Evolutionary conservation across 1,139 yeast genomes (phyloP), one percentile per base, ranked within the genome.

Genomic region (Candida smagusa): DNA sequence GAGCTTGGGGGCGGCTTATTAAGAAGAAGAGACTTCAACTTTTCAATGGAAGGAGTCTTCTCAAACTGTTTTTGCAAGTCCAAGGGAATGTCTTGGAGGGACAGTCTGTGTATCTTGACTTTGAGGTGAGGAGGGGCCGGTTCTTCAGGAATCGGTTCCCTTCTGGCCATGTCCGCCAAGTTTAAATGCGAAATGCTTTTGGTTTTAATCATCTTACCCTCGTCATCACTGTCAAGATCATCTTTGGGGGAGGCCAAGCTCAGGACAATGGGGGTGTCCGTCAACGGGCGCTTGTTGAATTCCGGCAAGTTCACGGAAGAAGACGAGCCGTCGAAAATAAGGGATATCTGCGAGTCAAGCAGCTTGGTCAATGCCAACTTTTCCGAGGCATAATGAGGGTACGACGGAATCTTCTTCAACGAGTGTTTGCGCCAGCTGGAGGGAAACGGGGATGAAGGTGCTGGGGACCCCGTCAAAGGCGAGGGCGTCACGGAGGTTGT

Each of bases 261-360:
- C 28, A 84, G 79, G 4, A 74, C 77, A 2, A 80, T 69, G 0
- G 90, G 90, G 0, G 90, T 83, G 53, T 83, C 90, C 31, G 83
- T 80, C 39, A 79, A 61, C 0, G 90, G 89, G 33, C 88, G 65
- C 56, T 77, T 79, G 53, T 82, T 79, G 57, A 83, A 83, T 40
- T 68, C 81, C 0, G 87, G 85, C 33, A 77, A 60, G 30, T 54
- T 49, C 2, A 56, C 42, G 29, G 31, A 47, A 9, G 50, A 46
- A 8, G 35, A 34, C 9, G 36, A 48, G 7, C 61, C 53, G 34
- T 54, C 57, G 28, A 41, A 38, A n/a, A 46, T 35, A 28, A 34
- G 51, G 22, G 41, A 41, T 33, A 54, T 41, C 34, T 56, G 66
- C 5, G 63, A 53, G 40, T 64, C 70, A 5, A 62, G 46, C 16